These are phyloP conservation scores for Debaryomyces udenii DNA, from an alignment of 1,139 yeast species.

Conservation along the genomic window DNA sequence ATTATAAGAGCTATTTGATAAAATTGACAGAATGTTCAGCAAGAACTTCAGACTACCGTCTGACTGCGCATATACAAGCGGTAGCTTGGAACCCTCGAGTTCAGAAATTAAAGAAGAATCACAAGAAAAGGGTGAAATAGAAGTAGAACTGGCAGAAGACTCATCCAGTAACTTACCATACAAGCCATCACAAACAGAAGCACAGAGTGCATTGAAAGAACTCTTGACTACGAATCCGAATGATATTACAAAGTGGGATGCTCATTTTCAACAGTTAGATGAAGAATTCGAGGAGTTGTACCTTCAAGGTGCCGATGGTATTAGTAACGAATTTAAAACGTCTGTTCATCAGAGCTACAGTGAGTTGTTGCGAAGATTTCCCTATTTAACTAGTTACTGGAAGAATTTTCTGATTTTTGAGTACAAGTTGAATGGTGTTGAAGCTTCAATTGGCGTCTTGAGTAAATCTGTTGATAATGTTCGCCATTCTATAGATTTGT, in stretches of 20 bases:
- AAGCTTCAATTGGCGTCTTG: constrained; percentile 50
- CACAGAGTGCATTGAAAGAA: constrained; percentile 10
- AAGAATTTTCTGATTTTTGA: constrained; percentile 56
- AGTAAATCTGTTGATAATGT: constrained; percentile 50
- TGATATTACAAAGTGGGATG: constrained; percentile 36
- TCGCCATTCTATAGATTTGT: constrained; percentile 63
- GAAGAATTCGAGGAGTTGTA: constrained; percentile 19
- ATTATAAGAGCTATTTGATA: no score
- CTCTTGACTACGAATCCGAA: constrained; percentile 23
- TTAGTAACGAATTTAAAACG: constrained; percentile 24
- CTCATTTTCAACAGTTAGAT: constrained; percentile 28
- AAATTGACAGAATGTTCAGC: constrained; percentile 2
- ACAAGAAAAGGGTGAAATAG: constrained; percentile 7
- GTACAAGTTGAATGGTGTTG: constrained; percentile 56
- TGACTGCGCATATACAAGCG: background rate
- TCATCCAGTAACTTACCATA: constrained; percentile 13
- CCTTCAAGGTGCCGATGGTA: constrained; percentile 14
- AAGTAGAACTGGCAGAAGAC: constrained; percentile 4
- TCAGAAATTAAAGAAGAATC: background rate
- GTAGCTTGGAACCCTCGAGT: background rate
- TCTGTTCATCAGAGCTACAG: constrained; percentile 24
- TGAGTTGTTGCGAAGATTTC: constrained; percentile 51
- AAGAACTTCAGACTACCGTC: constrained; percentile 10
- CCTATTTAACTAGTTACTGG: constrained; percentile 64
- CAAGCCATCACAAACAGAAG: constrained; percentile 14